These are phyloP conservation scores for Babesia bovis DNA, from an alignment of 169 alveolate species.

Conservation along the genomic window DNA sequence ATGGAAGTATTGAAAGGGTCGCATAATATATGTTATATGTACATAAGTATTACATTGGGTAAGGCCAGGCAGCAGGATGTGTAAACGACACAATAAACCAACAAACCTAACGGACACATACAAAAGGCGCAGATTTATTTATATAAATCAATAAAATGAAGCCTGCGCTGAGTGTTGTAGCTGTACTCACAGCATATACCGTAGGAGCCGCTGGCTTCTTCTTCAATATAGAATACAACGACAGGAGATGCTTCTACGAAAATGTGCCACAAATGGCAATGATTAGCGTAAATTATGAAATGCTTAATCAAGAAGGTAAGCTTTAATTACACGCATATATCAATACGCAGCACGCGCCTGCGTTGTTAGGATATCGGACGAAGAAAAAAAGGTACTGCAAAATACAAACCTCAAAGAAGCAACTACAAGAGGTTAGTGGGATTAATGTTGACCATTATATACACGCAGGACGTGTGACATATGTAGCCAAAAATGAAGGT, in stretches of 20 bases:
- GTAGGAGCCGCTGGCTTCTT: constrained; percentile 29
- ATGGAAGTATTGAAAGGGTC: too few relatives aligned
- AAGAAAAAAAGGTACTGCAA: constrained; percentile 18
- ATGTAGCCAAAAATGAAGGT: constrained; percentile 57
- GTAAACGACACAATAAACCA: not conserved
- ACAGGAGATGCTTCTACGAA: constrained; percentile 64
- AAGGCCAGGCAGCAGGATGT: constrained; percentile 7
- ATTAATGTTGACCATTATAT: too few relatives aligned
- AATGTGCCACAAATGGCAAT: constrained; percentile 53
- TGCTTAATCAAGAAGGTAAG: constrained; percentile 52
- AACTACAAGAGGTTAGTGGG: constrained; percentile 2
- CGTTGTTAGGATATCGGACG: constrained; percentile 27
- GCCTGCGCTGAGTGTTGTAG: not conserved
- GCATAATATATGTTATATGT: too few relatives aligned
- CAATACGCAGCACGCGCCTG: constrained; percentile 35
- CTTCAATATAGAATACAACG: constrained; percentile 39
- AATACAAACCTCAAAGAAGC: constrained; percentile 35
- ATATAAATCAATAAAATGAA: constrained; percentile 1
- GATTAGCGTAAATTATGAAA: constrained; percentile 49
- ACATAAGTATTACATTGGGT: too few relatives aligned
- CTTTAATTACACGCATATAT: not conserved
- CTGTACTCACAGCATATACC: not conserved
- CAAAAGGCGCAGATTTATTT: not conserved
- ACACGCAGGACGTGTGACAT: constrained; percentile 66
- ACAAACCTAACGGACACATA: not conserved